Percentiles rank a stretch among this genome's conserved stretches.
Evolutionary conservation across 495 filamentous ascomycete genomes (phyloP).

Genomic region (Haplographium delicatum): DNA sequence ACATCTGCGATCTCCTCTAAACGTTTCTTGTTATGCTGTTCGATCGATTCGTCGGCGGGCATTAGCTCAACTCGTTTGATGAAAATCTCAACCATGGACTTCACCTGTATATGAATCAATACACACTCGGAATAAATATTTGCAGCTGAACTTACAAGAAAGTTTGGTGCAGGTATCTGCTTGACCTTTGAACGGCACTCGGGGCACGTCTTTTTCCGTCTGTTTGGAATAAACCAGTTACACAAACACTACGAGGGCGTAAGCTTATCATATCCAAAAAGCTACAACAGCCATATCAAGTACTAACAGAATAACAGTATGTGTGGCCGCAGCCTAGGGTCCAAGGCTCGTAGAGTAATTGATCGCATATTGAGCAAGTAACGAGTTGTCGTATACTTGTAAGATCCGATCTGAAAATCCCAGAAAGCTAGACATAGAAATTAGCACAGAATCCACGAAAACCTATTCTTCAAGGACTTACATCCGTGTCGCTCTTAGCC

Average conservation of each 20-base stretch:
- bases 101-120: constrained; percentile 42
- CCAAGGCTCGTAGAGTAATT: constrained; percentile 67
- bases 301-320: constrained; percentile 64
- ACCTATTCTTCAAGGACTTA: background rate
- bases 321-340: constrained; percentile 68
- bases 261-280: background rate
- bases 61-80: constrained; percentile 56
- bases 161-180: constrained; percentile 61
- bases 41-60: constrained; percentile 57
- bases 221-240: constrained; percentile 57
- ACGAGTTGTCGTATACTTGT: constrained; percentile 27
- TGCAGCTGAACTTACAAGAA: constrained; percentile 43
- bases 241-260: constrained; percentile 50
- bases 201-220: constrained; percentile 62
- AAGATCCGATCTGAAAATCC: constrained; percentile 21
- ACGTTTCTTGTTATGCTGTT: constrained; percentile 53
- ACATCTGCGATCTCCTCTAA: constrained; percentile 51
- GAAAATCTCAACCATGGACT: constrained; percentile 61
- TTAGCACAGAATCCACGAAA: constrained; percentile 1
- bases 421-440: constrained; percentile 8
- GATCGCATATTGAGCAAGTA: constrained; percentile 65
- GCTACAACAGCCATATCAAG: background rate
- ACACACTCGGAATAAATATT: constrained; percentile 2
- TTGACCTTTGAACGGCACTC: constrained; percentile 60
- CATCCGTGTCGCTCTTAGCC: constrained; percentile 3